phyloP scores from a whole-genome alignment of 2,329 filamentous ascomycete genomes.

The Trichoderma brevicompactum region DNA sequence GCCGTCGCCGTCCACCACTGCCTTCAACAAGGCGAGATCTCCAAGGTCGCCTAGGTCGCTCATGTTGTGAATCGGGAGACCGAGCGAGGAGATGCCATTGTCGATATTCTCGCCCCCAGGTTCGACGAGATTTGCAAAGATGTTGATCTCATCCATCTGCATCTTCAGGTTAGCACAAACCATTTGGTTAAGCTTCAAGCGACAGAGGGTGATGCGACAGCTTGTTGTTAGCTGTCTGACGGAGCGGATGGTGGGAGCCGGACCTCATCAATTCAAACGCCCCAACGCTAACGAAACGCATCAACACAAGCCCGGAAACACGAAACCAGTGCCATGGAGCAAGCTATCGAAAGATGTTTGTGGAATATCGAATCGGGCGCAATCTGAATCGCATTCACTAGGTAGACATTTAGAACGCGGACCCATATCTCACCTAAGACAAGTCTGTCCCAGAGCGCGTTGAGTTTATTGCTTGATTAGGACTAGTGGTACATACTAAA shows the following conservation, averaged over 20 bases:
- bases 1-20: not conserved
- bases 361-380: not conserved
- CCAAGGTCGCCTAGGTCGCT: slow-evolving; percentile 10
- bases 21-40: slow-evolving; percentile 3
- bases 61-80: not conserved
- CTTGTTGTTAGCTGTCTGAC: not conserved
- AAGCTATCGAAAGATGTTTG: not conserved
- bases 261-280: slow-evolving; percentile 1
- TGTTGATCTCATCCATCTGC: slow-evolving; percentile 31
- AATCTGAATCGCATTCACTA: slow-evolving; percentile 12
- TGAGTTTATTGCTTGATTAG: not conserved
- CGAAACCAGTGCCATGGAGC: slow-evolving; percentile 1
- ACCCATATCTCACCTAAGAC: slow-evolving; percentile 1
- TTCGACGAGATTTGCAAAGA: slow-evolving; percentile 15
- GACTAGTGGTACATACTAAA: not conserved
- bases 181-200: not conserved
- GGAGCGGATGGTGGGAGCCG: not conserved
- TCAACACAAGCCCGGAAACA: not conserved
- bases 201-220: not conserved
- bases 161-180: not conserved
- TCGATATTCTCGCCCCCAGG: not conserved
- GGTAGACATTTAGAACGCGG: slow-evolving; percentile 17
- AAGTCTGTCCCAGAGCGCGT: slow-evolving; percentile 12
- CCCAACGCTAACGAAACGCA: slow-evolving; percentile 3
- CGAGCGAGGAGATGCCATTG: not conserved